A percentile compares a stretch with the other conserved stretches of the same genome.
Evolutionary conservation across 78 protist genomes (phyloP).

Genomic region (Dictyostelium purpureum): DNA sequence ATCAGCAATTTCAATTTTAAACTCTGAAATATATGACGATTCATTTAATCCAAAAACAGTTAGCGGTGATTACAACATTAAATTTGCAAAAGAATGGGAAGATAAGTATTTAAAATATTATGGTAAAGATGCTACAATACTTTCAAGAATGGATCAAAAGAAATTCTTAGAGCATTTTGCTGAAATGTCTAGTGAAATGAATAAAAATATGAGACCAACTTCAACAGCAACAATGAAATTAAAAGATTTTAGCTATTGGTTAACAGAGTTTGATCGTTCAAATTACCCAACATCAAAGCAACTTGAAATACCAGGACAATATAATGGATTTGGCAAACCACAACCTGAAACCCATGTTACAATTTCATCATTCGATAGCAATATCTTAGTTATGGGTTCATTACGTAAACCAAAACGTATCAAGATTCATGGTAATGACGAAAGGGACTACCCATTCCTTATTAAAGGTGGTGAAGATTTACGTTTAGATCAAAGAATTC

Average conservation of each 20-base stretch:
- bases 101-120: not conserved
- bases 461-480: slow-evolving; percentile 97
- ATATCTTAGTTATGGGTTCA: slow-evolving; percentile 86
- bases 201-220: slow-evolving; percentile 63
- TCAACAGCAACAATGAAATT: slow-evolving; percentile 73
- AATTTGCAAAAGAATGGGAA: slow-evolving; percentile 75
- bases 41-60: slow-evolving; percentile 43
- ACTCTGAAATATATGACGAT: slow-evolving; percentile 30
- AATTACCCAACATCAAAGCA: not conserved
- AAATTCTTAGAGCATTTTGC: slow-evolving; percentile 25
- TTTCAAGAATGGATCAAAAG: slow-evolving; percentile 64
- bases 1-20: not conserved
- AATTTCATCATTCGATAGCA: slow-evolving; percentile 48
- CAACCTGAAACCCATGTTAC: slow-evolving; percentile 62
- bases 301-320: slow-evolving; percentile 86
- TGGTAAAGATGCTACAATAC: slow-evolving; percentile 57
- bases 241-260: slow-evolving; percentile 78
- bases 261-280: slow-evolving; percentile 60
- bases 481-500: slow-evolving; percentile 93
- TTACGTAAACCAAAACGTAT: slow-evolving; percentile 91
- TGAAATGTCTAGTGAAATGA: slow-evolving; percentile 60
- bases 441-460: slow-evolving; percentile 81
- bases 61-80: slow-evolving; percentile 47
- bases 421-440: slow-evolving; percentile 86
- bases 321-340: slow-evolving; percentile 60